Conservation (phyloP, 2,329 filamentous ascomycete species). For the Phyllosticta citribraziliensis region DNA sequence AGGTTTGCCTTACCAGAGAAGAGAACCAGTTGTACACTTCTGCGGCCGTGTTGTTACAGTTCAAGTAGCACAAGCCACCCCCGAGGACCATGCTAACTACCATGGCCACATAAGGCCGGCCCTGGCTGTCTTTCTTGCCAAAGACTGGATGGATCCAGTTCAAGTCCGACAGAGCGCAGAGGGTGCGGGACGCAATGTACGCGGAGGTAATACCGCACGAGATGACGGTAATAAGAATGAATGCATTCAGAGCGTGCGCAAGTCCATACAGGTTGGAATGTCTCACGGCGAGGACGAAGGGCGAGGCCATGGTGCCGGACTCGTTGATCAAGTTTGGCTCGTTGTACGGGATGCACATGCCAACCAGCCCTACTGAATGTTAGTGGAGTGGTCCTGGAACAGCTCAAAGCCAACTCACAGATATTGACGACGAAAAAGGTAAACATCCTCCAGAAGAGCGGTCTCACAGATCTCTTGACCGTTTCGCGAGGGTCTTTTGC, state of each 20-base stretch:
- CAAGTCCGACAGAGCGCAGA: conserved; percentile 5
- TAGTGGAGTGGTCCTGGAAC: background rate
- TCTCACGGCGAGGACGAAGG: conserved; percentile 43
- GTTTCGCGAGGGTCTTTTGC: conserved; percentile 54
- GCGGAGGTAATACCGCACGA: conserved; percentile 21
- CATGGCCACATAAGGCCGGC: conserved; percentile 19
- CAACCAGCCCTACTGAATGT: conserved; percentile 31
- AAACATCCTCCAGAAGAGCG: conserved; percentile 37
- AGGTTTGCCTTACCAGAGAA: conserved; percentile 45
- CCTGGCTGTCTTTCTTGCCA: conserved; percentile 7
- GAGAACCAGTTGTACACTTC: conserved; percentile 41
- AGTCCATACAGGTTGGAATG: conserved; percentile 35
- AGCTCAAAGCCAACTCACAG: conserved; percentile 18
- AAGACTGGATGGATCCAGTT: conserved; percentile 9
- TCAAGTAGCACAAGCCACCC: conserved; percentile 31
- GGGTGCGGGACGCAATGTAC: conserved; percentile 12
- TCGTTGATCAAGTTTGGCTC: conserved; percentile 36
- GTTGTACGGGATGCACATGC: conserved; percentile 45
- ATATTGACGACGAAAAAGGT: conserved; percentile 37
- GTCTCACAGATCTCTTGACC: conserved; percentile 47
- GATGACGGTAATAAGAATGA: conserved; percentile 14
- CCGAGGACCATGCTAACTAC: conserved; percentile 19
- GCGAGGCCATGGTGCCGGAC: conserved; percentile 45
- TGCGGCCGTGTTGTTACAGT: conserved; percentile 31
- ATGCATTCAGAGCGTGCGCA: conserved; percentile 20